Percentiles rank a stretch among this genome's conserved stretches.
These are phyloP conservation scores for Epichloe amarillans DNA, from an alignment of 2,329 filamentous ascomycete genomes.

Conservation along the genomic window DNA sequence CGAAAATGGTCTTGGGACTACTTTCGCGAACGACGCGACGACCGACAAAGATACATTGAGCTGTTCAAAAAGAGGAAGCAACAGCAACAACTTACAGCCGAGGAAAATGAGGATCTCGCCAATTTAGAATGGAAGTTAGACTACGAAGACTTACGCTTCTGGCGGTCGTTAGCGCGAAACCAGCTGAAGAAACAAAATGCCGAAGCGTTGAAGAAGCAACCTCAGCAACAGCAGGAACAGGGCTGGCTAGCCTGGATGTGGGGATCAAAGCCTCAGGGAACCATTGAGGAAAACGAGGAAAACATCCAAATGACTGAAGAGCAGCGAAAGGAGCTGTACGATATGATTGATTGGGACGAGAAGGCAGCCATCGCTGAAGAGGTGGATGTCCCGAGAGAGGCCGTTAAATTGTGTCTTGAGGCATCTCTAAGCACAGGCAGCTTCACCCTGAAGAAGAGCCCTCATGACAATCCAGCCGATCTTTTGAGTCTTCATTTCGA, in stretches of 20 bases:
- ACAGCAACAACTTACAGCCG: conserved; percentile 53
- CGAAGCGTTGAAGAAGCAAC: conserved; percentile 59
- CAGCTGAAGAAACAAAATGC: conserved; percentile 92
- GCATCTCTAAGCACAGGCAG: conserved; percentile 89
- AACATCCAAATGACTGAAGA: conserved; percentile 86
- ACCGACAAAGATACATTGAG: conserved; percentile 77
- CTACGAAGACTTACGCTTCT: conserved; percentile 95
- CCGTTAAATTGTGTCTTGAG: conserved; percentile 84
- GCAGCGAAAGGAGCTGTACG: conserved; percentile 90
- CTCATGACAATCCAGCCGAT: conserved; percentile 49
- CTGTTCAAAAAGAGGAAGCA: conserved; percentile 95
- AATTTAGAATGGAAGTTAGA: conserved; percentile 73
- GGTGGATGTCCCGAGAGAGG: conserved; percentile 81
- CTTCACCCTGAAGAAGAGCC: conserved; percentile 78
- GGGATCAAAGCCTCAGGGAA: conserved; percentile 58
- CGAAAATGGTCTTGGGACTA: conserved; percentile 92
- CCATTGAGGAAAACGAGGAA: conserved; percentile 48
- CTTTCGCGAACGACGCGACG: conserved; percentile 82
- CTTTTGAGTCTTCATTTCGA: conserved; percentile 90
- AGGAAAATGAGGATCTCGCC: conserved; percentile 61
- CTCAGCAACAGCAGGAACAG: conserved; percentile 50
- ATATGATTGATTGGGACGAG: conserved; percentile 97
- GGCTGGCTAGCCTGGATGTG: conserved; percentile 89
- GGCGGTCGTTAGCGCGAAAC: conserved; percentile 86
- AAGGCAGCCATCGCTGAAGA: conserved; percentile 79